phyloP scores from a whole-genome alignment of 1,284 basidiomycete species.

The Ganoderma meredithae region DNA sequence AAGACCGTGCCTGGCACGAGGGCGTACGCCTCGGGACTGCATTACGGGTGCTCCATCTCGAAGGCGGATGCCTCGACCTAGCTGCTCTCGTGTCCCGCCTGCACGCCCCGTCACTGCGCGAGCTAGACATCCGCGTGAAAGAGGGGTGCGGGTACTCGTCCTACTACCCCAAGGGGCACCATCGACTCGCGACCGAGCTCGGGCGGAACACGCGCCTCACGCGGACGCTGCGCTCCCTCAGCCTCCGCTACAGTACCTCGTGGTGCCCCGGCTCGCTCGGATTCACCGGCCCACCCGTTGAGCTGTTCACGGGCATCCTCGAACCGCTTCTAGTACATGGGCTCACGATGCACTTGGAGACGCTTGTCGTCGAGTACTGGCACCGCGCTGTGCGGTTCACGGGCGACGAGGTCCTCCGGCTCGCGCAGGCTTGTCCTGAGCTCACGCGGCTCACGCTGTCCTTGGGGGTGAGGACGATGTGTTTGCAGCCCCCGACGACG shows the following conservation, averaged over 20 bases:
- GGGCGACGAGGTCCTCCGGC: background rate
- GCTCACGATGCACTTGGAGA: background rate
- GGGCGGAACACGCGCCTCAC: background rate
- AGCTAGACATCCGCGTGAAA: background rate
- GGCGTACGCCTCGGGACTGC: background rate
- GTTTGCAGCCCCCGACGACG: background rate
- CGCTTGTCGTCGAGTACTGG: background rate
- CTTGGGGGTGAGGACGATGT: background rate
- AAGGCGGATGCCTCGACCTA: background rate
- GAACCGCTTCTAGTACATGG: background rate
- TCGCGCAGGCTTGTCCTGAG: background rate
- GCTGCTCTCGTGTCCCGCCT: background rate
- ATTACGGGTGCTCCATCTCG: background rate
- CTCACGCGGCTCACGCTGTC: conserved; percentile 3
- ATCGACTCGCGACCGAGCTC: background rate
- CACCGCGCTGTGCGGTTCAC: background rate
- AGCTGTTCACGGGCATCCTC: background rate
- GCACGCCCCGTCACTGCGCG: background rate
- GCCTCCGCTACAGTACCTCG: background rate
- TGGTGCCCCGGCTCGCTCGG: background rate
- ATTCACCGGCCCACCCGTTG: background rate
- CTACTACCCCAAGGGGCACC: background rate
- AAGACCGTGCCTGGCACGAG: background rate
- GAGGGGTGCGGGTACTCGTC: background rate
- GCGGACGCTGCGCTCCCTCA: background rate